Percentiles rank a stretch among this genome's conserved stretches.
Evolutionary conservation across 1,139 yeast species (phyloP).

Genomic region (Protomyces pachydermus): DNA sequence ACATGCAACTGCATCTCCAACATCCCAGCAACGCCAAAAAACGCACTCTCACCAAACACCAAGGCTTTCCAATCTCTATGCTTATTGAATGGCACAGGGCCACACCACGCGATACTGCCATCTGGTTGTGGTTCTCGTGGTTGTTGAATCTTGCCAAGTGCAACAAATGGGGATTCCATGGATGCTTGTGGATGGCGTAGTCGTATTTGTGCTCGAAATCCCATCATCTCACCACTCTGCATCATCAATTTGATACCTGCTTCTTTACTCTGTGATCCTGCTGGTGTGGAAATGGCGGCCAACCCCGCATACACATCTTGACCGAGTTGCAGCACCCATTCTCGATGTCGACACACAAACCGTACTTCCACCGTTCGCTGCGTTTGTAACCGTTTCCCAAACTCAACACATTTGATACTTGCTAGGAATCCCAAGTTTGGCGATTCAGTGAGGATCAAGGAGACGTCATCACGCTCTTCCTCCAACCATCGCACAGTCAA

Average conservation of each 20-base stretch:
- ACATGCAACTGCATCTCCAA: constrained; percentile 11
- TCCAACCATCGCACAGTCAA: background rate
- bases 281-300: background rate
- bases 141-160: background rate
- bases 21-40: background rate
- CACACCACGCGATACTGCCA: constrained; percentile 1
- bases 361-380: background rate
- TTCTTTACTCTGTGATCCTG: background rate
- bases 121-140: background rate
- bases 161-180: constrained; percentile 4
- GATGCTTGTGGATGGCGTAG: constrained; percentile 9
- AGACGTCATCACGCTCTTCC: background rate
- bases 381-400: constrained; percentile 6
- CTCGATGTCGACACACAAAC: constrained; percentile 16
- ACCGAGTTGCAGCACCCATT: constrained; percentile 6
- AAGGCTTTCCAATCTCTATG: constrained; percentile 9
- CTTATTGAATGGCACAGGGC: constrained; percentile 1
- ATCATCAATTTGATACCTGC: background rate
- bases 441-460: constrained; percentile 5
- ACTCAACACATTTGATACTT: background rate
- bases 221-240: constrained; percentile 3
- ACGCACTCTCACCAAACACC: constrained; percentile 10
- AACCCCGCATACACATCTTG: background rate
- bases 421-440: constrained; percentile 19
- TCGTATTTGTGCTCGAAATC: background rate